phyloP scores from a whole-genome alignment of 164 flowering plant genomes.

The Buxus sempervirens region DNA sequence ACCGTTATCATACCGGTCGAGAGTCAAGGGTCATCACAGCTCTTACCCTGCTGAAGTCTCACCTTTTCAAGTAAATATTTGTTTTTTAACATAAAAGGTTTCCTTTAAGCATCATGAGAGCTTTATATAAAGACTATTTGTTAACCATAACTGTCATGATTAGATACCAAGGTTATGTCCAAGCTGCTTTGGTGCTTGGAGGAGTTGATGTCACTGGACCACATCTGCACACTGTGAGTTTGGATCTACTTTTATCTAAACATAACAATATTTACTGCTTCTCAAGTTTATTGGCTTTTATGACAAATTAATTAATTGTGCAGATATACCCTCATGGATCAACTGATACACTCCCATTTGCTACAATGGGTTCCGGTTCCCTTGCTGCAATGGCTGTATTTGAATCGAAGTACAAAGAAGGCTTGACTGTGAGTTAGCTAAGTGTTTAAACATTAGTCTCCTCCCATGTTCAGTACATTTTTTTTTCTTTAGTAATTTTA shows the following conservation, averaged over 20 bases:
- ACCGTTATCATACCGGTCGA: slow-evolving; percentile 85
- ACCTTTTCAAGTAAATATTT: slow-evolving; percentile 70
- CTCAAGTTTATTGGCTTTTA: background rate
- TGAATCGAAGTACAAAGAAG: slow-evolving; percentile 83
- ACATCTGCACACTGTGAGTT: slow-evolving; percentile 90
- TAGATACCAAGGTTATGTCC: slow-evolving; percentile 90
- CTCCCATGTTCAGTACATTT: no score
- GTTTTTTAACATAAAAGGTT: background rate
- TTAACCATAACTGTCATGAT: slow-evolving; percentile 1
- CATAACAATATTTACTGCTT: background rate
- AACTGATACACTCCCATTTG: slow-evolving; percentile 91
- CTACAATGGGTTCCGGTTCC: slow-evolving; percentile 98
- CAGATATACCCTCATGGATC: slow-evolving; percentile 99
- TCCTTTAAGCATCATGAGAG: background rate
- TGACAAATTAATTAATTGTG: slow-evolving; percentile 5
- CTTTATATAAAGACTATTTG: background rate
- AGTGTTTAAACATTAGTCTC: no score
- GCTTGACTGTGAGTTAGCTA: slow-evolving; percentile 65
- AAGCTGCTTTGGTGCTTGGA: slow-evolving; percentile 96
- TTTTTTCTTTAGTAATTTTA: no score
- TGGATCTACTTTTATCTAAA: slow-evolving; percentile 4
- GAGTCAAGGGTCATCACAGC: slow-evolving; percentile 93
- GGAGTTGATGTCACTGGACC: slow-evolving; percentile 99
- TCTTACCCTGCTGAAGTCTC: slow-evolving; percentile 76
- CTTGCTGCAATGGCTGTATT: slow-evolving; percentile 96